These are phyloP conservation scores for Camelina hispida DNA, from an alignment of 345 rosid genomes.

Conservation along the genomic window DNA sequence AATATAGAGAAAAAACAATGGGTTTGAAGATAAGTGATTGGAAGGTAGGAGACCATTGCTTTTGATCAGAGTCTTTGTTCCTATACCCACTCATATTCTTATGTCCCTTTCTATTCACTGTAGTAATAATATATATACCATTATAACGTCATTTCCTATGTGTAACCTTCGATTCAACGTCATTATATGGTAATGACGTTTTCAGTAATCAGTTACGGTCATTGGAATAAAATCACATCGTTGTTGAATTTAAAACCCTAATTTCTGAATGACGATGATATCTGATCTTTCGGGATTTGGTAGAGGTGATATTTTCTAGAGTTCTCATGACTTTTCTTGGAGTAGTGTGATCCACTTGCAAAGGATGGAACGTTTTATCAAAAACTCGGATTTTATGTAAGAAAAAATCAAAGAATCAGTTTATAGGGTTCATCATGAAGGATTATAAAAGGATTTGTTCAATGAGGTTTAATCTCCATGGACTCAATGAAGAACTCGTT, in stretches of 20 bases:
- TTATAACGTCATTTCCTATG: too few relatives aligned
- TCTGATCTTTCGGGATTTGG: not conserved
- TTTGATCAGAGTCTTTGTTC: slow-evolving; percentile 31
- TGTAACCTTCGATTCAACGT: too few relatives aligned
- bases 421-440: too few relatives aligned
- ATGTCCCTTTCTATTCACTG: slow-evolving; percentile 26
- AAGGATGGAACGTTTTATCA: not conserved
- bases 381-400: not conserved
- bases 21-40: slow-evolving; percentile 45
- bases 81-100: slow-evolving; percentile 33
- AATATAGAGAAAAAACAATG: slow-evolving; percentile 29
- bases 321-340: not conserved
- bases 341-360: not conserved
- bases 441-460: too few relatives aligned
- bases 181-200: too few relatives aligned
- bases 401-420: too few relatives aligned
- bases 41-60: slow-evolving; percentile 45
- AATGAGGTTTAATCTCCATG: too few relatives aligned
- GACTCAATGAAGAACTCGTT: too few relatives aligned
- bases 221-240: too few relatives aligned
- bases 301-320: not conserved
- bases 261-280: not conserved
- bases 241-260: not conserved
- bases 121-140: not conserved
- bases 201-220: too few relatives aligned